Evolutionary conservation across 257 asterid genomes (phyloP).

Genomic region (Salvia splendens): DNA sequence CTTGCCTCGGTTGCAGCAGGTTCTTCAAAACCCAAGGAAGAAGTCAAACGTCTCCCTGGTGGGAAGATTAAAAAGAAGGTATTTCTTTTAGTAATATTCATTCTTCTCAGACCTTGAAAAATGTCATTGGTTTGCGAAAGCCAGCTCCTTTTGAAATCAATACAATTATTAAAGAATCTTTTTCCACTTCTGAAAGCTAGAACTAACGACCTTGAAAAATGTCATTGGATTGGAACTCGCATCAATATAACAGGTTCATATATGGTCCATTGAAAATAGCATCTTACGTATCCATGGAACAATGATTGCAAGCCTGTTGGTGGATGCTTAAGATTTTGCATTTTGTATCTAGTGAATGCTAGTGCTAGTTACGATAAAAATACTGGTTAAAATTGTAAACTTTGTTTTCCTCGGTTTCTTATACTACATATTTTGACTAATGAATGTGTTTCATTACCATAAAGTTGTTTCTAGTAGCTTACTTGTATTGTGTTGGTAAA

Average conservation of each 20-base stretch:
- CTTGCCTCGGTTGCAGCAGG: constrained; percentile 51
- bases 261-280: constrained; percentile 5
- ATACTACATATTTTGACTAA: background rate
- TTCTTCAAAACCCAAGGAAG: constrained; percentile 86
- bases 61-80: constrained; percentile 98
- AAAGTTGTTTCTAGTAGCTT: constrained; percentile 6
- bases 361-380: constrained; percentile 2
- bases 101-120: constrained; percentile 8
- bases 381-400: background rate
- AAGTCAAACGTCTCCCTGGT: constrained; percentile 96
- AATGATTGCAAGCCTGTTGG: background rate
- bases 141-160: background rate
- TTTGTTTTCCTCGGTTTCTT: background rate
- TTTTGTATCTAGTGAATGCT: background rate
- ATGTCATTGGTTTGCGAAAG: constrained; percentile 15
- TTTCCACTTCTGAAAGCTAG: no score
- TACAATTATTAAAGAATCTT: background rate
- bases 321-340: background rate
- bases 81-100: constrained; percentile 10
- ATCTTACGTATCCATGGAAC: background rate
- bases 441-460: background rate
- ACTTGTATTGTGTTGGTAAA: constrained; percentile 19
- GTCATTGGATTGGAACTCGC: no score
- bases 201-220: no score
- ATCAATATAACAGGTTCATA: background rate